Percentiles rank a stretch among this genome's conserved stretches.
phyloP scores from a whole-genome alignment of 2,329 filamentous ascomycete genomes.

The Ophiostoma sp. region DNA sequence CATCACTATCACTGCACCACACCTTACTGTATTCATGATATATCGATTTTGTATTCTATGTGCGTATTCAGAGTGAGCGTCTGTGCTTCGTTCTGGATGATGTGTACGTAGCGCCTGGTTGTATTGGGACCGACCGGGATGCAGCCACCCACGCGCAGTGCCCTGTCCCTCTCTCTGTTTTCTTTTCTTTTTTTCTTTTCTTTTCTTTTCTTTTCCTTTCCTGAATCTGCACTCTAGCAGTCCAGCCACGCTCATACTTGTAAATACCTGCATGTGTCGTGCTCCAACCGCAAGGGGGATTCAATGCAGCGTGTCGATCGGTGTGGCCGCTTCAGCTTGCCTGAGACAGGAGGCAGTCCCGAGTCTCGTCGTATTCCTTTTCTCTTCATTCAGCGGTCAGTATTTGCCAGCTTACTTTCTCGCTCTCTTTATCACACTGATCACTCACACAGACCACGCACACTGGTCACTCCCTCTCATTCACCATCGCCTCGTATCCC shows the following conservation, averaged over 20 bases:
- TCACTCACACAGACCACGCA: no score
- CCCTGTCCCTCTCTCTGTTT: no score
- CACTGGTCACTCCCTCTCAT: no score
- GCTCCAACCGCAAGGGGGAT: no score
- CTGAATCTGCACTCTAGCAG: no score
- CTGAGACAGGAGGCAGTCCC: not conserved
- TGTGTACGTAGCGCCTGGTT: not conserved
- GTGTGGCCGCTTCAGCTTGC: not conserved
- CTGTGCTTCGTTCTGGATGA: not conserved
- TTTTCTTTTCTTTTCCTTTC: no score
- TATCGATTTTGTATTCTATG: not conserved
- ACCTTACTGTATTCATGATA: not conserved
- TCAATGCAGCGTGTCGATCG: not conserved
- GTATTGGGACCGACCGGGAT: not conserved
- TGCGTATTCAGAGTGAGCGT: not conserved
- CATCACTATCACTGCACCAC: not conserved
- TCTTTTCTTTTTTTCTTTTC: no score
- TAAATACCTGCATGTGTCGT: no score
- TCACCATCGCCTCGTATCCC: no score
- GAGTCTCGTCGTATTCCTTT: not conserved
- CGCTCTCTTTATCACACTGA: not conserved
- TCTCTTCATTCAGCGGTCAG: not conserved
- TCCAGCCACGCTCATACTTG: no score
- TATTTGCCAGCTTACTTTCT: not conserved
- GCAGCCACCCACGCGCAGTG: not conserved